Conservation (phyloP, 192 early-diverging fungal genomes). For the Backusella circina region DNA sequence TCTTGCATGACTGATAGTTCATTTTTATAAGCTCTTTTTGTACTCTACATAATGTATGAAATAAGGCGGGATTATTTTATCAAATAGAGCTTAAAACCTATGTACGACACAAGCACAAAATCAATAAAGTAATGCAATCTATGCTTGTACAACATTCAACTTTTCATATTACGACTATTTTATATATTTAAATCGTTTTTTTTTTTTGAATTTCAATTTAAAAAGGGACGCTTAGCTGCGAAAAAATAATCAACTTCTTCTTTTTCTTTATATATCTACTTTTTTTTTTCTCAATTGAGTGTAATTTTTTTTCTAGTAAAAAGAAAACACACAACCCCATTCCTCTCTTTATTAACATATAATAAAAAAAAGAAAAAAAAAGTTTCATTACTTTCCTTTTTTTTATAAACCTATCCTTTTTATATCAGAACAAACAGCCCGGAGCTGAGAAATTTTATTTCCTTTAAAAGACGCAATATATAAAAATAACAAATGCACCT, state of each 20-base stretch:
- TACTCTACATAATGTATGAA: neutral
- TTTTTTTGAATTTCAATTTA: neutral
- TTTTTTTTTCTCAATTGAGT: constrained; percentile 3
- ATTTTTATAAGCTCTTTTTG: neutral
- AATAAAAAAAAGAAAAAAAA: neutral
- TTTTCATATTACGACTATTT: neutral
- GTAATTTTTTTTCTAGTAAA: neutral
- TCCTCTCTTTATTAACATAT: neutral
- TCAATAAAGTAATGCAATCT: constrained; percentile 18
- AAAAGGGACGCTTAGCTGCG: neutral
- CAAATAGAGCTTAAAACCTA: neutral
- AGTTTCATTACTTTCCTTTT: neutral
- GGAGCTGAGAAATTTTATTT: neutral
- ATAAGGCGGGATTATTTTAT: neutral
- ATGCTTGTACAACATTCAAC: constrained; percentile 9
- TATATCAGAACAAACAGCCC: neutral
- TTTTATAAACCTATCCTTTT: neutral
- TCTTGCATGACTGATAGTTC: neutral
- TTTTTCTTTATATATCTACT: neutral
- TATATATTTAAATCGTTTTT: constrained; percentile 1
- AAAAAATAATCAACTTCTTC: neutral
- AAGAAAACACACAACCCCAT: neutral
- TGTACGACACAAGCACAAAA: neutral
- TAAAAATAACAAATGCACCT: constrained; percentile 6
- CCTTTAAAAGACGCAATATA: neutral